Base-by-base conservation (phyloP, 2,329 filamentous ascomycete species). In the Dothistroma septosporum region DNA sequence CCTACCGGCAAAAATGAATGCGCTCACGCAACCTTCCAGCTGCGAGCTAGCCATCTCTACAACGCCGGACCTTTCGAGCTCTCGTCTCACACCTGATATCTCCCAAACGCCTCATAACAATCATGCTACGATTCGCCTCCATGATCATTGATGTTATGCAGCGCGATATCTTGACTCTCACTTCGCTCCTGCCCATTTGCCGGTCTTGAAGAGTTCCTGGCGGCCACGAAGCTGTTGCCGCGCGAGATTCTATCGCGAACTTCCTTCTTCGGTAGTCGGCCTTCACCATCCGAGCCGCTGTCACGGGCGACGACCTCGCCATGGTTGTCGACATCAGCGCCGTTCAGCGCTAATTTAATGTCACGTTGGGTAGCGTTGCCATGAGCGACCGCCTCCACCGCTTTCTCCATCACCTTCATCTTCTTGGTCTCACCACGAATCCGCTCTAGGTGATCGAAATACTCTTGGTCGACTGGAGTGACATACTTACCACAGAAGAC, bases 401-500 rank as follows among this genome's bases (percentile, higher is more conserved):
- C 87, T 50, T 79, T 83, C 68, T 88, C 84, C 64, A 88, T 76
- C 19, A 86, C 81, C 75, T 89, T 89, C 64, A 84, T 73, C 75
- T 89, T 89, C 64, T 83, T 80, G 64, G 84, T 87, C 74, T 90
- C 87, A 52, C 88, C 89, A 57, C 90, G 82, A 19, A 92, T 76
- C 61, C 82, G 79, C 75, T 90, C 87, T 5, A 95, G 80, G 69
- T 91, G 90, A 66, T 90, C 85, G 68, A 97, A 94, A 77, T 97
- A 97, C 41, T 84, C 87, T 7, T 87, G 83, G 1, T 88, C 84
- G 1, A 97, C 89, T 0, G 86, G 85, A 0, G 93, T 97, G 63
- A 90, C 82, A 75, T 97, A 97, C 65, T 87, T 85, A 50, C 93
- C 93, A 71, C 87, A 91, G 78, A 97, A 97, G 9, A 97, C 92